Percentiles rank a stretch among this genome's conserved stretches.
Conservation (phyloP, 2,329 filamentous ascomycete species). For the Rosellinia necatrix region DNA sequence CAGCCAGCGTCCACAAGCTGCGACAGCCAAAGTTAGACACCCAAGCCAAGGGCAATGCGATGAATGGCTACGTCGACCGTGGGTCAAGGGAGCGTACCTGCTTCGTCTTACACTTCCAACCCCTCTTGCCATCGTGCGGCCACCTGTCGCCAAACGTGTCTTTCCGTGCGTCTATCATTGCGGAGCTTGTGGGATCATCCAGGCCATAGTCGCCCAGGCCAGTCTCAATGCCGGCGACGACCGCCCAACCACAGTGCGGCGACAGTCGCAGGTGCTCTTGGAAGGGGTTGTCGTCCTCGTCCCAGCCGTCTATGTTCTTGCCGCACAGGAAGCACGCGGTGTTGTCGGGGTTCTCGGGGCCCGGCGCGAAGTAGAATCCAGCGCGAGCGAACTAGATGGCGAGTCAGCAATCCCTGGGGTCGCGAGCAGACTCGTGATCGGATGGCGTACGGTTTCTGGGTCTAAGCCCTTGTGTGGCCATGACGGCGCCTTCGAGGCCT, state of each 20-base stretch:
- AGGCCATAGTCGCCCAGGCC: constrained; percentile 65
- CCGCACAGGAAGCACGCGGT: constrained; percentile 86
- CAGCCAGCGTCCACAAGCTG: constrained; percentile 90
- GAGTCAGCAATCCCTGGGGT: constrained; percentile 19
- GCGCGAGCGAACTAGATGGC: constrained; percentile 76
- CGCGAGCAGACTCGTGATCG: not conserved
- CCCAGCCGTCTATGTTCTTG: constrained; percentile 89
- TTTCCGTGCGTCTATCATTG: constrained; percentile 76
- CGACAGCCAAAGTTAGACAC: constrained; percentile 8
- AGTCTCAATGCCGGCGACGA: constrained; percentile 67
- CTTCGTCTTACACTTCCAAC: constrained; percentile 87
- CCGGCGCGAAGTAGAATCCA: constrained; percentile 88
- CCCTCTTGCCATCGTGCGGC: constrained; percentile 87
- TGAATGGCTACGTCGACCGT: no score
- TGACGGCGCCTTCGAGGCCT: constrained; percentile 59
- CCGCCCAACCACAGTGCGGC: constrained; percentile 83
- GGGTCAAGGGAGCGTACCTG: constrained; percentile 67
- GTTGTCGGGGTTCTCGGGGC: constrained; percentile 78
- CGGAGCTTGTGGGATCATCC: constrained; percentile 73
- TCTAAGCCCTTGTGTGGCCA: constrained; percentile 81
- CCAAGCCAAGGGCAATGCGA: not conserved
- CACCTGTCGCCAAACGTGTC: constrained; percentile 83
- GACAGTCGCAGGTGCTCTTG: constrained; percentile 86
- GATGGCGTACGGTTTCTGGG: constrained; percentile 62
- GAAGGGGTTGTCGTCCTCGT: constrained; percentile 80